Evolutionary conservation across 2,329 filamentous ascomycete species (phyloP), one percentile per base, ranked within the genome.

Genomic region (Aspergillus brunneoviolaceus): DNA sequence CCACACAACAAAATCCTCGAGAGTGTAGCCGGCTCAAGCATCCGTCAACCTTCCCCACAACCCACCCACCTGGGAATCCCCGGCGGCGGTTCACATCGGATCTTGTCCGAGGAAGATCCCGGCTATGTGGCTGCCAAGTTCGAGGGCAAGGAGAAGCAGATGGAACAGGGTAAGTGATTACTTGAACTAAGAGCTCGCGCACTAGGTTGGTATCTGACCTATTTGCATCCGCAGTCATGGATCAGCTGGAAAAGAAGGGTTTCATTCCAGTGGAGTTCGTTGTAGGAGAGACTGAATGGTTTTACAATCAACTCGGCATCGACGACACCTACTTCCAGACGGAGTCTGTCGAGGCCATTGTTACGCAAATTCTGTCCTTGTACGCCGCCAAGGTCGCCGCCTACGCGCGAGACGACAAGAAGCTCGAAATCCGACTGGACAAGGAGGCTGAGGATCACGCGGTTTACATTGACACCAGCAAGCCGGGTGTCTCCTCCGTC

Each of bases 271-370:
- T 85, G 59, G 83, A 89, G 55, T 90, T 96, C 66, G 85, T 97
- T 64, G 90, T 96, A 64, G 84, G 87, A 27, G 93, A 99, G 79
- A 91, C 93, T 55, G 84, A 87, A 61, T 99, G 95, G 94, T 99
- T 99, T 82, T 99, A 99, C 82, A 91, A 95, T 75, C 90, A 96
- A 77, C 87, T 99, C 25, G 95, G 95, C 69, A 99, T 99, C 70
- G 95, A 99, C 72, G 95, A 97, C 82, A 94, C 96, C 79, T 98
- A 97, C 83, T 98, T 98, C 81, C 88, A 93, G 74, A 92, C 94
- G 66, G 93, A 97, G 81, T 86, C 85, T 4, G 89, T 90, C 19
- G 87, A 91, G 58, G 91, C 91, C 60, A 96, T 99, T 72, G 90
- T 92, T 68, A 96, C 89, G 76, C 92, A 97, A 75, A 93, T 99